Base-by-base conservation (phyloP, 2,329 filamentous ascomycete genomes). In the Immersiporthe knoxdaviesiana region DNA sequence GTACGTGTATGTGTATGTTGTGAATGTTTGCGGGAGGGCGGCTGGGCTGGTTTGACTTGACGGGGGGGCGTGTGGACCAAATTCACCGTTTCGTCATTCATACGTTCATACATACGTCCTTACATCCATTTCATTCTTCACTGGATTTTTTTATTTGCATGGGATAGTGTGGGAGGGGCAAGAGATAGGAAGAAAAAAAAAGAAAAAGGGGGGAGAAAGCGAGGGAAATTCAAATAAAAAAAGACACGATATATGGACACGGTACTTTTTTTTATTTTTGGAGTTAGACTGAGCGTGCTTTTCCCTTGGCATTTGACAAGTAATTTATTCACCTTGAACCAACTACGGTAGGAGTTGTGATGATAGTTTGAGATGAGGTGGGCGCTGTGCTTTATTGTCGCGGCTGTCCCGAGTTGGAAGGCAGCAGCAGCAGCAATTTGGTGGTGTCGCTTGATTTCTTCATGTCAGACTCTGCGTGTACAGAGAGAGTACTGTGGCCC, bases 231-330 rank as follows among this genome's bases (percentile, higher is more conserved):
- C 6, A 30, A 35, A 35, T 30, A 56, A 35, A 35, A 56, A 56
- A 32, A 66, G 63, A 67, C n/a, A n/a, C 62, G 71, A 72, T 73
- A 69, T 72, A 72, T 72, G 75, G 72, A 71, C 70, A 74, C n/a
- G n/a, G n/a, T n/a, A n/a, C n/a, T n/a, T n/a, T 74, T 72, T n/a
- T 47, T 47, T n/a, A 21, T 70, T 70, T 72, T 67, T 14, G 62
- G n/a, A 30, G 59, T 37, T 58, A 3, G 27, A 47, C 44, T n/a
- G 32, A 37, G 30, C 16, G 56, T 37, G 30, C 18, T 21, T 24
- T 21, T 21, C 10, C 18, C 18, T 4, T 37, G 30, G 56, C 56
- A 37, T 37, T 35, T 59, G 16, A 37, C 16, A 58, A 27, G n/a
- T 14, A 58, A 27, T 8, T 14, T 18, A 37, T 32, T 16, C 11